A percentile compares a stretch with the other conserved stretches of the same genome.
Conservation (phyloP, 768 basidiomycete genomes). For the Tricholoma saponaceum region DNA sequence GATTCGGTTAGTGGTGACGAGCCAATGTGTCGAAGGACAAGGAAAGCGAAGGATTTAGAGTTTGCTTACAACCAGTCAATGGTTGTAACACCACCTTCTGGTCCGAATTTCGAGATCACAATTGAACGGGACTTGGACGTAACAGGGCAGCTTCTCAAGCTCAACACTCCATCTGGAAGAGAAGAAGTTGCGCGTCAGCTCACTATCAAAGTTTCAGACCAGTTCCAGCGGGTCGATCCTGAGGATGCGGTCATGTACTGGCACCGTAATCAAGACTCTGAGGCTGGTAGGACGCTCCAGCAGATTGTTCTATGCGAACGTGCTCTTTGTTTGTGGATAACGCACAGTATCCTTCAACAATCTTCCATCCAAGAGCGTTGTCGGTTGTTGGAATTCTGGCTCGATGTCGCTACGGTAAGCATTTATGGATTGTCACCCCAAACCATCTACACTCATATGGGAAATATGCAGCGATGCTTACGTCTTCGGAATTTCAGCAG, state of each 20-base stretch:
- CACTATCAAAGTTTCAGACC: conserved; percentile 32
- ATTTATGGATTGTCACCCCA: neutral
- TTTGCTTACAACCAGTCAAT: conserved; percentile 3
- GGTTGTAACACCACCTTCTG: neutral
- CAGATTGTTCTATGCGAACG: conserved; percentile 32
- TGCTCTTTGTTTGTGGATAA: conserved; percentile 36
- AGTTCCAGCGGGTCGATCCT: conserved; percentile 37
- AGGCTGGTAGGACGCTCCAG: conserved; percentile 23
- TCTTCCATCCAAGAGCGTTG: conserved; percentile 17
- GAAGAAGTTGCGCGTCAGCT: conserved; percentile 44
- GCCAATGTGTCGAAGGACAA: conserved; percentile 7
- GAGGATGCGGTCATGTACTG: conserved; percentile 39
- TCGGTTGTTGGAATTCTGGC: conserved; percentile 35
- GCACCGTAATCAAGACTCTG: conserved; percentile 29
- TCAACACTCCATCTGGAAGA: conserved; percentile 31
- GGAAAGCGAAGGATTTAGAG: conserved; percentile 12
- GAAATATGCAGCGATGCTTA: conserved; percentile 34
- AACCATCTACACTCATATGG: conserved; percentile 1
- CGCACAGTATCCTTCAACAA: conserved; percentile 26
- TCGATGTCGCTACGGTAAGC: conserved; percentile 41
- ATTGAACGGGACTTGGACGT: conserved; percentile 22
- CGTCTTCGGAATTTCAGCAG: conserved; percentile 42
- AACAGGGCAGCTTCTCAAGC: conserved; percentile 24
- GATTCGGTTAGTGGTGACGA: conserved; percentile 16
- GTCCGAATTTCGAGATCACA: neutral